Percentiles rank a stretch among this genome's conserved stretches.
phyloP scores from a whole-genome alignment of 1,139 yeast genomes.

The Blastobotrys elegans region DNA sequence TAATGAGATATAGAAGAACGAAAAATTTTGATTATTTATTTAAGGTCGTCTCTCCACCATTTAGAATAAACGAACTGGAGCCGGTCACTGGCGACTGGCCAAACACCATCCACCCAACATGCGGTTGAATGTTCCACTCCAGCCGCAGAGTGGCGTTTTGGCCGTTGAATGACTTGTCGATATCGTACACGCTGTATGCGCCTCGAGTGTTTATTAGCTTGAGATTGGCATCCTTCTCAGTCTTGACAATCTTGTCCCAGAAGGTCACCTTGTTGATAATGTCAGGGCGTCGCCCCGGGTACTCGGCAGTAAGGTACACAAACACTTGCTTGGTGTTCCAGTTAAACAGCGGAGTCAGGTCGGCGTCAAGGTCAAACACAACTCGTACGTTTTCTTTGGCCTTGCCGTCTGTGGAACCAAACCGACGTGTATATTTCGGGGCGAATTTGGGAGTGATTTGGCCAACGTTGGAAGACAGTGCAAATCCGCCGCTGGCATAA shows the following conservation, averaged over 20 bases:
- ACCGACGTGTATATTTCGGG: constrained; percentile 60
- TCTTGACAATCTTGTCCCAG: constrained; percentile 81
- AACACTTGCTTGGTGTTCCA: constrained; percentile 98
- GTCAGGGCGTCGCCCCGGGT: constrained; percentile 52
- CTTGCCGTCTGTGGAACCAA: constrained; percentile 63
- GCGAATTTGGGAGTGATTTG: constrained; percentile 27
- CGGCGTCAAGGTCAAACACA: constrained; percentile 61
- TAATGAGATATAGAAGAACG: background rate
- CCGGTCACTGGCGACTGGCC: constrained; percentile 52
- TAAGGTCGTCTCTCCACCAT: background rate
- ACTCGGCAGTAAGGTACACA: constrained; percentile 84
- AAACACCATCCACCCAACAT: constrained; percentile 71
- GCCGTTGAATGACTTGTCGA: constrained; percentile 56
- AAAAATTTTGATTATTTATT: background rate
- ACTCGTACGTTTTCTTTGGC: constrained; percentile 79
- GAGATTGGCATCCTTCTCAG: constrained; percentile 54
- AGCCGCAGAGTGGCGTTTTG: constrained; percentile 66
- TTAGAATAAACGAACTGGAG: constrained; percentile 29
- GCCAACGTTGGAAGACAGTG: constrained; percentile 22
- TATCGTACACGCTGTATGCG: constrained; percentile 87
- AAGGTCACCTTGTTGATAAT: constrained; percentile 64
- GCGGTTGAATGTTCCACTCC: constrained; percentile 92
- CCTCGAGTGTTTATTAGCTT: constrained; percentile 51
- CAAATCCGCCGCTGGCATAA: constrained; percentile 26
- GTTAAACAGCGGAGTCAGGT: constrained; percentile 72